These are phyloP conservation scores for Xylaria sp. DNA, from an alignment of 495 filamentous ascomycete species.

Conservation along the genomic window DNA sequence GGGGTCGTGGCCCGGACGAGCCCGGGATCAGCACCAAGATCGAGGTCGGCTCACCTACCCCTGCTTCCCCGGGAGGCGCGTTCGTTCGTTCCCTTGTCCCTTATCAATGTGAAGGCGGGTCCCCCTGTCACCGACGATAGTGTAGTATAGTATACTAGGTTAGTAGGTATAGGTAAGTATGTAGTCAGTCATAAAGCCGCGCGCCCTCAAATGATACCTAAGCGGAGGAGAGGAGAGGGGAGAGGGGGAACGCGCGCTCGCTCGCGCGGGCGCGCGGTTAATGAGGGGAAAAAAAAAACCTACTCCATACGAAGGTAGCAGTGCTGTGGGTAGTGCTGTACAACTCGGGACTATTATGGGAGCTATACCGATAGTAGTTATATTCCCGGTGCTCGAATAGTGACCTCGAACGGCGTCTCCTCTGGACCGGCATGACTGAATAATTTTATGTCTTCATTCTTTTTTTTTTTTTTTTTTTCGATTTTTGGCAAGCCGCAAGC, in stretches of 20 bases:
- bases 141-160: too few species aligned
- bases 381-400: neutral
- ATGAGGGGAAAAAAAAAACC: neutral
- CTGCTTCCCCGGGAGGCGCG: neutral
- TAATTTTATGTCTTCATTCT: neutral
- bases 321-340: neutral
- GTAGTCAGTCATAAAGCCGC: neutral
- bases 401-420: neutral
- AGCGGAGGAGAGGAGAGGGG: too few species aligned
- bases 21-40: neutral
- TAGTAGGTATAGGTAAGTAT: too few species aligned
- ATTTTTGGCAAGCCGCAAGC: neutral
- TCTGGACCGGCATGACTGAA: neutral
- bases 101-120: neutral
- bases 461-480: too few species aligned
- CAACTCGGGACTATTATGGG: neutral
- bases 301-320: neutral
- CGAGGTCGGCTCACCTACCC: neutral
- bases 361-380: neutral
- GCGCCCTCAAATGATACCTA: too few species aligned
- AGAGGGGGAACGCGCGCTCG: too few species aligned
- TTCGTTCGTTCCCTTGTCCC: neutral
- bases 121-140: slow-evolving; percentile 5
- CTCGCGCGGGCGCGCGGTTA: too few species aligned
- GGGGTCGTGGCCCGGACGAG: neutral